phyloP scores from a whole-genome alignment of 2,329 filamentous ascomycete species.

The Ophidiomyces ophidiicola region DNA sequence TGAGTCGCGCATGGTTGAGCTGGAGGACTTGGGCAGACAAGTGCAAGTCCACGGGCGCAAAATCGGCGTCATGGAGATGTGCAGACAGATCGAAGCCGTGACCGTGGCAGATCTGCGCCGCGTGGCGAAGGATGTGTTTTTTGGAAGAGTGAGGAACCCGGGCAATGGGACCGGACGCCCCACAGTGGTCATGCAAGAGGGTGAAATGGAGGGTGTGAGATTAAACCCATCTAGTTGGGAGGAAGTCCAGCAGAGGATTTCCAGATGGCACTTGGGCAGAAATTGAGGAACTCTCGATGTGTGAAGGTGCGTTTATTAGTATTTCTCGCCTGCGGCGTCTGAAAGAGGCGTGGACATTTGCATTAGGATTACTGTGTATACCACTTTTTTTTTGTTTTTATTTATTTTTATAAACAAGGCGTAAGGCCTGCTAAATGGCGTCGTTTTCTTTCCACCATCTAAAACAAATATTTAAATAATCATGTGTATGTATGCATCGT shows the following conservation, averaged over 20 bases:
- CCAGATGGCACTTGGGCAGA: slow-evolving; percentile 68
- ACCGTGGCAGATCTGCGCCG: slow-evolving; percentile 68
- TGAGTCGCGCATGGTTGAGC: slow-evolving; percentile 90
- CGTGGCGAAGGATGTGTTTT: slow-evolving; percentile 67
- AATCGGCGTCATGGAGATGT: slow-evolving; percentile 89
- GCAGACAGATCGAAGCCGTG: slow-evolving; percentile 66
- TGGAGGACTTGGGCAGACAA: slow-evolving; percentile 88
- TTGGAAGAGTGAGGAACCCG: slow-evolving; percentile 60
- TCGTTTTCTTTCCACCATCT: too few relatives aligned
- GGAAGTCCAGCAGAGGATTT: slow-evolving; percentile 78
- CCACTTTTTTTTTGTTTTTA: too few relatives aligned
- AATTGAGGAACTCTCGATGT: slow-evolving; percentile 32
- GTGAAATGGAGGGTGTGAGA: slow-evolving; percentile 57
- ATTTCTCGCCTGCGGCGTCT: too few relatives aligned
- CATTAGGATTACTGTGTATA: too few relatives aligned
- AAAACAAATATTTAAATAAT: too few relatives aligned
- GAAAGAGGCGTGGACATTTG: too few relatives aligned
- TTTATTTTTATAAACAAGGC: too few relatives aligned
- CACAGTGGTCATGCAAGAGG: slow-evolving; percentile 90
- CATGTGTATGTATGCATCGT: too few relatives aligned
- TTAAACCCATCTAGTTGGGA: slow-evolving; percentile 65
- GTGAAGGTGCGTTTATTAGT: too few relatives aligned
- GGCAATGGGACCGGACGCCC: slow-evolving; percentile 75
- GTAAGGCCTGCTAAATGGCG: too few relatives aligned
- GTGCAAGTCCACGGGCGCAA: slow-evolving; percentile 95